Evolutionary conservation across 768 basidiomycete species (phyloP).

Genomic region (Naganishia vishniacii): DNA sequence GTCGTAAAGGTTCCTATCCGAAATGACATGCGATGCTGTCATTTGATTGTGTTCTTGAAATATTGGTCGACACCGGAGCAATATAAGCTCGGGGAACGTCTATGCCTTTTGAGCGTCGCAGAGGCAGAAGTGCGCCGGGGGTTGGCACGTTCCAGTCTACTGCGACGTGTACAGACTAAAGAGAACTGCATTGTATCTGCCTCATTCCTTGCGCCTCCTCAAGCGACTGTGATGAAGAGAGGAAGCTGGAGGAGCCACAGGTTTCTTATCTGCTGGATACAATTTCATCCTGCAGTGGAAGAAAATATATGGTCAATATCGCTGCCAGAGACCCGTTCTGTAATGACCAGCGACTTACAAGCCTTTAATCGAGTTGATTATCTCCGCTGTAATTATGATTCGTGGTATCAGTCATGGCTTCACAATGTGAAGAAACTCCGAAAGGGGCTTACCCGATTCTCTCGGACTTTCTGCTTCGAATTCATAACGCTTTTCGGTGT

Average conservation of each 20-base stretch:
- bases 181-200: background rate
- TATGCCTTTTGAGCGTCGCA: no score
- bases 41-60: no score
- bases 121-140: no score
- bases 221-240: conserved; percentile 13
- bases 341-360: conserved; percentile 20
- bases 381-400: conserved; percentile 11
- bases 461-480: conserved; percentile 89
- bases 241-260: background rate
- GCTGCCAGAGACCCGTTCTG: background rate
- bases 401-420: no score
- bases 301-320: background rate
- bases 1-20: no score
- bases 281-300: conserved; percentile 18
- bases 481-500: conserved; percentile 81
- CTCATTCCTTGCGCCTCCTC: conserved; percentile 14
- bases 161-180: no score
- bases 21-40: no score
- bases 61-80: no score
- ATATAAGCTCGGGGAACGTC: no score
- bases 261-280: conserved; percentile 20
- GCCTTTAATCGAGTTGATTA: conserved; percentile 12
- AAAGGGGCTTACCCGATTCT: conserved; percentile 60
- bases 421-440: background rate
- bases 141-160: no score